Conservation (phyloP, 495 filamentous ascomycete genomes). For the Bathelium albidoporum region DNA sequence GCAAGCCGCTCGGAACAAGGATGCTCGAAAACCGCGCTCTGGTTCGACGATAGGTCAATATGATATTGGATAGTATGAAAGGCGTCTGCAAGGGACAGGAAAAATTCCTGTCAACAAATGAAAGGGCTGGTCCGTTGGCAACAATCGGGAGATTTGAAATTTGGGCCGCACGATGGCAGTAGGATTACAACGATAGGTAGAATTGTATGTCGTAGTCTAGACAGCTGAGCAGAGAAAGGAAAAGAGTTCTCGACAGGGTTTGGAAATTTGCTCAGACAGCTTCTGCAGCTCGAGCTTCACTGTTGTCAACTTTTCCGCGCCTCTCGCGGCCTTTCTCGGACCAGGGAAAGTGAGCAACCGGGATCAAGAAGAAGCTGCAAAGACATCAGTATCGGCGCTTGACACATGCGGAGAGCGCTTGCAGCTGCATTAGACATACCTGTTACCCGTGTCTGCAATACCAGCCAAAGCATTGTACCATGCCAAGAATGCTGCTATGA, state of each 20-base stretch:
- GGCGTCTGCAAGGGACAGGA: not conserved
- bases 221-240: not conserved
- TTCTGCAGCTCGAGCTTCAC: constrained; percentile 14
- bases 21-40: not conserved
- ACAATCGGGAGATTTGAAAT: not conserved
- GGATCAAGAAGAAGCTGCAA: constrained; percentile 85
- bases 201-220: not conserved
- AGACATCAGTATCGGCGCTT: constrained; percentile 4
- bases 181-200: not conserved
- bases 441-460: constrained; percentile 75
- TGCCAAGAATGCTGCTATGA: constrained; percentile 79
- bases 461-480: constrained; percentile 97
- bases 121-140: too few relatives aligned
- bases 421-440: constrained; percentile 35
- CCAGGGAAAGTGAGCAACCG: constrained; percentile 96
- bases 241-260: not conserved
- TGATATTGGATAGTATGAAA: not conserved
- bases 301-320: constrained; percentile 37
- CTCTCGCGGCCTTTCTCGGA: constrained; percentile 67
- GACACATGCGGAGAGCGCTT: not conserved
- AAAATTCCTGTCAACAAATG: too few relatives aligned
- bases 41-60: not conserved
- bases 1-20: not conserved
- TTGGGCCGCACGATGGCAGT: not conserved
- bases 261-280: not conserved